phyloP scores from a whole-genome alignment of 306 rosid genomes.

The Fragaria iinumae region DNA sequence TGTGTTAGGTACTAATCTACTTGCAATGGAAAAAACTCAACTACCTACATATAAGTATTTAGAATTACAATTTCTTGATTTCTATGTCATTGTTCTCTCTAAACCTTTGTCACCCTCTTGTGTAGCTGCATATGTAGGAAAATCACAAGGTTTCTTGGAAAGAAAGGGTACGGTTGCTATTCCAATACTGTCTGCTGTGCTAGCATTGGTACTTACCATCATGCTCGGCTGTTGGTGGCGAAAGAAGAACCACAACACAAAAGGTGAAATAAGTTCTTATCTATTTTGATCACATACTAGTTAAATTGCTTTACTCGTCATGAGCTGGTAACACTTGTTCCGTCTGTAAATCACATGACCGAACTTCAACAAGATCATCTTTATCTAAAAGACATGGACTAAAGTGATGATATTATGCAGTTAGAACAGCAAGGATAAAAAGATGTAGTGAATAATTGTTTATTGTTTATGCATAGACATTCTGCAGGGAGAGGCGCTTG shows the following conservation, averaged over 20 bases:
- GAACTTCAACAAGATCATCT: neutral
- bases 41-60: neutral
- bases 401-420: neutral
- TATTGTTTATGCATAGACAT: neutral
- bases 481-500: neutral
- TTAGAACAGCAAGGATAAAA: neutral
- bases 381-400: neutral
- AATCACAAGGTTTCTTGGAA: neutral
- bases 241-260: neutral
- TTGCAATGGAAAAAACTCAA: neutral
- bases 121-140: constrained; percentile 1
- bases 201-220: constrained; percentile 12
- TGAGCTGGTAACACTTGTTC: neutral
- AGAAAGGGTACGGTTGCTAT: neutral
- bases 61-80: neutral
- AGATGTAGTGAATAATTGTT: neutral
- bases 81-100: neutral
- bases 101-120: constrained; percentile 1
- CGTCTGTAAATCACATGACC: too few relatives aligned
- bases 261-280: neutral
- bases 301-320: neutral
- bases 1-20: constrained; percentile 2
- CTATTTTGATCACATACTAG: neutral
- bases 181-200: neutral
- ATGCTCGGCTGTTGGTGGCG: neutral